These are phyloP conservation scores for Hyaloperonospora arabidopsidis DNA, from an alignment of 352 stramenopile genomes.

Conservation along the genomic window DNA sequence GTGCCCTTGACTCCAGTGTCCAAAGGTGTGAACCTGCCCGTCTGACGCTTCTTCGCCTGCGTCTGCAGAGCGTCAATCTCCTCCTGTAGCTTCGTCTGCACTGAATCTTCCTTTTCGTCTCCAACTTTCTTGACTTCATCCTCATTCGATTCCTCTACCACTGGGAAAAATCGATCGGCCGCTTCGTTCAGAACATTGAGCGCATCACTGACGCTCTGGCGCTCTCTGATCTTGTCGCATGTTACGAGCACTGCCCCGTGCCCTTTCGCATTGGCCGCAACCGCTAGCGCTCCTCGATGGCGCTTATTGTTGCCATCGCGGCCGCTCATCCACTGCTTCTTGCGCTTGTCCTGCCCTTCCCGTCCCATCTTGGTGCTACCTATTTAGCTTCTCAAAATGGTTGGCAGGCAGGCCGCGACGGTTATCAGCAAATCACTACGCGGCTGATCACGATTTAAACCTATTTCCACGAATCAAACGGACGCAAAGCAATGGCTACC, in stretches of 20 bases:
- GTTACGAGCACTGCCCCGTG: slow-evolving; percentile 56
- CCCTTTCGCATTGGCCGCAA: slow-evolving; percentile 52
- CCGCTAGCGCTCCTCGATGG: slow-evolving; percentile 41
- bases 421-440: slow-evolving; percentile 24
- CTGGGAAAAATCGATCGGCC: slow-evolving; percentile 53
- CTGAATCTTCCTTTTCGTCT: slow-evolving; percentile 26
- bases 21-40: slow-evolving; percentile 57
- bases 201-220: slow-evolving; percentile 58
- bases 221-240: slow-evolving; percentile 72
- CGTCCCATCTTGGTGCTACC: slow-evolving; percentile 19
- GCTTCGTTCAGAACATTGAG: slow-evolving; percentile 72
- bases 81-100: slow-evolving; percentile 60
- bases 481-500: slow-evolving; percentile 16
- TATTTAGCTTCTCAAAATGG: not conserved
- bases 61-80: slow-evolving; percentile 57
- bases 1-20: slow-evolving; percentile 70
- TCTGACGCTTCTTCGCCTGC: slow-evolving; percentile 50
- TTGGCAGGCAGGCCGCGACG: not conserved
- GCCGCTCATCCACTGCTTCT: slow-evolving; percentile 47
- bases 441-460: not conserved
- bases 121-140: slow-evolving; percentile 15
- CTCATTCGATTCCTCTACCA: slow-evolving; percentile 14
- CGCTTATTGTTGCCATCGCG: slow-evolving; percentile 41
- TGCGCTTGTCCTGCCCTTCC: slow-evolving; percentile 39
- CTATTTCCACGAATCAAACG: slow-evolving; percentile 20